These are phyloP conservation scores for Colletotrichum higginsianum DNA, from an alignment of 2,329 filamentous ascomycete species.

Conservation along the genomic window DNA sequence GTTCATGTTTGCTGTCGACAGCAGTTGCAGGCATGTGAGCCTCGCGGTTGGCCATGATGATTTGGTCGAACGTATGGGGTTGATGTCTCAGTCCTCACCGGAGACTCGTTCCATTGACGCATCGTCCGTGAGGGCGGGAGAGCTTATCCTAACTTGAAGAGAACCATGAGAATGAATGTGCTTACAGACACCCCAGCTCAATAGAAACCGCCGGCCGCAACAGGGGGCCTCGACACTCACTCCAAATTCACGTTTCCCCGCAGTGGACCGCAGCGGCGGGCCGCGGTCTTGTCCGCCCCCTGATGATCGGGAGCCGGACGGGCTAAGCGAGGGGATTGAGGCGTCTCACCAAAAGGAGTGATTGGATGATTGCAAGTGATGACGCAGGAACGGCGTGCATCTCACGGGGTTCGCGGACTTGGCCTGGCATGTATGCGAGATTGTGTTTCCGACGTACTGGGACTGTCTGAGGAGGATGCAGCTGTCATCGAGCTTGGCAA, in stretches of 20 bases:
- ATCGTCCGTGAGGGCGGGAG: neutral
- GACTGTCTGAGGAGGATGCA: neutral
- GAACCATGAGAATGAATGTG: no score
- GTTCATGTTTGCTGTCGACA: neutral
- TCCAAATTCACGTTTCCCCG: constrained; percentile 26
- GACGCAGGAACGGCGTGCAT: constrained; percentile 19
- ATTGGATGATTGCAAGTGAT: neutral
- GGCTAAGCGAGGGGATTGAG: constrained; percentile 7
- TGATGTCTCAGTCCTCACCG: no score
- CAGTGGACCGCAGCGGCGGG: constrained; percentile 8
- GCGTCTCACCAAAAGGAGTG: neutral
- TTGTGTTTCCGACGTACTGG: neutral
- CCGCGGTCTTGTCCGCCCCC: neutral
- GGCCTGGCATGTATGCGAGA: neutral
- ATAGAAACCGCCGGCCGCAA: neutral
- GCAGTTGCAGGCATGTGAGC: no score
- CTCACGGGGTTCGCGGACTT: neutral
- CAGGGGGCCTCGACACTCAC: neutral
- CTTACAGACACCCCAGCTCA: neutral
- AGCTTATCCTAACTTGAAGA: no score
- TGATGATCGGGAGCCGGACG: neutral
- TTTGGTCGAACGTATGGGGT: no score
- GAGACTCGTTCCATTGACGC: neutral
- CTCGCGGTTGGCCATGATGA: no score
- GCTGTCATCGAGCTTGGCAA: neutral